Evolutionary conservation across 2,329 filamentous ascomycete genomes (phyloP).

Genomic region (Berkeleyomyces basicola): DNA sequence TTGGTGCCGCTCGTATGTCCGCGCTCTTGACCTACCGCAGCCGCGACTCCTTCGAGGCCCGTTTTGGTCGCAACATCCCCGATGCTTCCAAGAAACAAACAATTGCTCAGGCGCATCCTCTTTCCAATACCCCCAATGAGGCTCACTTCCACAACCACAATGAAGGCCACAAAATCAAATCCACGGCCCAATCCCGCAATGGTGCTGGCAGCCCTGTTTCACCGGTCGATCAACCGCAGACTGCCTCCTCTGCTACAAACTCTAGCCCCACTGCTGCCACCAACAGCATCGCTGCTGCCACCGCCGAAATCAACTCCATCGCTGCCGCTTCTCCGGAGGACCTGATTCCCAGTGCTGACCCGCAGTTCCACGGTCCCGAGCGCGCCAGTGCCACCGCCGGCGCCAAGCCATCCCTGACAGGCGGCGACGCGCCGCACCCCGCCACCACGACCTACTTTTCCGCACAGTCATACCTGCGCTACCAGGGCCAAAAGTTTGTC

Average conservation of each 20-base stretch:
- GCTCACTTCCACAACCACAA: constrained; percentile 72
- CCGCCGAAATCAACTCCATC: constrained; percentile 16
- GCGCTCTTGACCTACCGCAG: constrained; percentile 91
- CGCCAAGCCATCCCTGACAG: constrained; percentile 24
- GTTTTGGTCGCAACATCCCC: constrained; percentile 84
- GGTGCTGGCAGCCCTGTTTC: constrained; percentile 22
- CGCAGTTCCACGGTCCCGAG: constrained; percentile 47
- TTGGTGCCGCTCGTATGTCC: constrained; percentile 92
- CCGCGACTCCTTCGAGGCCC: constrained; percentile 88
- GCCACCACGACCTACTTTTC: constrained; percentile 80
- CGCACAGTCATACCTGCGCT: constrained; percentile 90
- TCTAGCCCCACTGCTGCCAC: constrained; percentile 14
- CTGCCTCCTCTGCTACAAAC: not conserved
- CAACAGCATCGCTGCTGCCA: constrained; percentile 18
- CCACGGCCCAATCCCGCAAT: constrained; percentile 32
- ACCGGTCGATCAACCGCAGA: constrained; percentile 16
- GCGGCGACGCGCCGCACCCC: constrained; percentile 28
- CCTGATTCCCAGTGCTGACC: constrained; percentile 31
- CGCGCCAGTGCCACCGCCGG: not conserved
- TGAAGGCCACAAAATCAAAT: constrained; percentile 54
- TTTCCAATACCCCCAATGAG: constrained; percentile 45
- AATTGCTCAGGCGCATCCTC: constrained; percentile 48
- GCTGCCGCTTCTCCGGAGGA: constrained; percentile 17
- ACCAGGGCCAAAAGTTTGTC: constrained; percentile 93
- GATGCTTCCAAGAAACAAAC: constrained; percentile 71